Evolutionary conservation across 2,329 filamentous ascomycete genomes (phyloP), one percentile per base, ranked within the genome.

Genomic region (Fusarium musae): DNA sequence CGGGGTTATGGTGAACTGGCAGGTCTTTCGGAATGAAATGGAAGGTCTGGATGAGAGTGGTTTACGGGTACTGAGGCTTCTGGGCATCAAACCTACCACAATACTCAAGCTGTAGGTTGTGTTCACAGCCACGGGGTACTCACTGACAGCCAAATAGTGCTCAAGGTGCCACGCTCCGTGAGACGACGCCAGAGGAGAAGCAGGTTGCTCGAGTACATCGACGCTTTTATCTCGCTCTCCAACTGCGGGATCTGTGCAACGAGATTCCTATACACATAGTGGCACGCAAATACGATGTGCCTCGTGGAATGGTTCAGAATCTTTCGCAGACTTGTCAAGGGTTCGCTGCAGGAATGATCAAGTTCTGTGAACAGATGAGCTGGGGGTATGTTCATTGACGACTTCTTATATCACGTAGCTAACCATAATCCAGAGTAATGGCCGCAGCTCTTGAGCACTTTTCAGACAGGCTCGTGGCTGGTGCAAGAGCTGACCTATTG

Each of bases 171-270:
- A 84, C 82, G 4, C 83, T 94, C 66, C 92, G 89, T 77, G 91
- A 93, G 78, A 85, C 83, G 6, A 93, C 87, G 0, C 78, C 86
- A 4, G 86, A 88, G 52, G 91, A 94, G 75, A 86, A 88, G 60
- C 88, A 90, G 40, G 82, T 84, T 26, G 87, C 89, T 6, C 86
- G 91, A 16, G 87, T 93, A 44, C 93, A 95, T 79, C 88, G 88
- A 28, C 88, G 93, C 19, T 93, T 93, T 74, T 95, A 94, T 78
- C 85, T 93, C 21, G 92, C 93, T 10, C 87, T 95, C 46, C 93
- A 94, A 78, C 87, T 95, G n/a, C 90, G 92, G 39, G 93, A 95
- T 78, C 83, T 95, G 40, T 94, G 92, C 80, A 94, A 93, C 79
- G 93, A 95, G 79, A 84, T 92, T 65, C 92, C 93, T 0, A 86